Evolutionary conservation across 2,329 filamentous ascomycete species (phyloP).

Genomic region (Colletotrichum agaves): DNA sequence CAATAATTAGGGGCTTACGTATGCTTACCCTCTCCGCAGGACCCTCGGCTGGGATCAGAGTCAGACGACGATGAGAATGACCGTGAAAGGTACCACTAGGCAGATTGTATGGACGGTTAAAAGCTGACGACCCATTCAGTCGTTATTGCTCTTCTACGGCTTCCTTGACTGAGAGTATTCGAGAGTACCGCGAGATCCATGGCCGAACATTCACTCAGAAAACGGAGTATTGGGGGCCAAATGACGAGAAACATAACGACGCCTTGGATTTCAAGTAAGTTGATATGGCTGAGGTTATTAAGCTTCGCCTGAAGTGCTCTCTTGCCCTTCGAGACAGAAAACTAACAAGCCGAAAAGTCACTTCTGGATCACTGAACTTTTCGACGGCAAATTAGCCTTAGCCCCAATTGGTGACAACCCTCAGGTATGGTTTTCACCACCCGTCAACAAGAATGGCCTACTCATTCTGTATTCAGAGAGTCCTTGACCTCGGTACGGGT

Average conservation of each 20-base stretch:
- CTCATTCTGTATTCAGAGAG: constrained; percentile 42
- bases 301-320: too few species aligned
- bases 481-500: constrained; percentile 55
- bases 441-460: too few species aligned
- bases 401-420: constrained; percentile 49
- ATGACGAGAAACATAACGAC: constrained; percentile 41
- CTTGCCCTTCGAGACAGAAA: background rate
- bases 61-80: too few species aligned
- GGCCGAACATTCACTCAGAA: constrained; percentile 45
- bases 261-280: constrained; percentile 33
- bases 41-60: too few species aligned
- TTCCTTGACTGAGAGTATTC: constrained; percentile 46
- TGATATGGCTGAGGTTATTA: too few species aligned
- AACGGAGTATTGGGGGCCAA: constrained; percentile 41
- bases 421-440: constrained; percentile 4
- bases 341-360: background rate
- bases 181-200: constrained; percentile 47
- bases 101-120: too few species aligned
- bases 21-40: too few species aligned
- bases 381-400: constrained; percentile 49
- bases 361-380: constrained; percentile 40
- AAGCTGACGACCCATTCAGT: background rate
- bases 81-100: too few species aligned
- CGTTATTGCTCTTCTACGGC: constrained; percentile 39
- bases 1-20: too few species aligned